Percentiles rank a stretch among this genome's conserved stretches.
phyloP scores from a whole-genome alignment of 768 basidiomycete genomes.

The Suillus occidentalis region DNA sequence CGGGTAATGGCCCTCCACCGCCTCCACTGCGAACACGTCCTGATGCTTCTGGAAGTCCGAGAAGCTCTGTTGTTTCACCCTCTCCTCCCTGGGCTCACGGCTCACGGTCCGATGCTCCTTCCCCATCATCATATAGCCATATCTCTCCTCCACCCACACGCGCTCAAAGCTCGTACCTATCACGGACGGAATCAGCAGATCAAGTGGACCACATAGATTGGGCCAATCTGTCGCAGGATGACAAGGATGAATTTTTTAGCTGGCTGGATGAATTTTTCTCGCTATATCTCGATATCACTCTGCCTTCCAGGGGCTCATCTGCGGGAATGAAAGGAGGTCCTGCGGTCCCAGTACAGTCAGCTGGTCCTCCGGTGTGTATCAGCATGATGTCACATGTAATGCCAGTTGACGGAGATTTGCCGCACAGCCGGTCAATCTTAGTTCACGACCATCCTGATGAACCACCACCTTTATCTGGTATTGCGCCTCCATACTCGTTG shows the following conservation, averaged over 20 bases:
- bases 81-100: constrained; percentile 18
- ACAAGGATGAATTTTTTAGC: constrained; percentile 70
- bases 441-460: not conserved
- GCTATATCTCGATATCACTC: constrained; percentile 35
- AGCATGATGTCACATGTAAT: not conserved
- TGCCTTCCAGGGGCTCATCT: constrained; percentile 15
- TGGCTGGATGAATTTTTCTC: constrained; percentile 86
- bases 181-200: constrained; percentile 9
- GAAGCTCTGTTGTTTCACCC: constrained; percentile 18
- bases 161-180: constrained; percentile 25
- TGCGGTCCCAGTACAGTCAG: not conserved
- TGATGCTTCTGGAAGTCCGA: constrained; percentile 11
- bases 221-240: constrained; percentile 62
- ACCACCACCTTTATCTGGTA: not conserved
- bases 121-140: constrained; percentile 18
- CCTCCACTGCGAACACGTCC: constrained; percentile 34
- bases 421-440: constrained; percentile 1
- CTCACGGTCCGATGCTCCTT: constrained; percentile 15
- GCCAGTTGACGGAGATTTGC: not conserved
- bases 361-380: constrained; percentile 22
- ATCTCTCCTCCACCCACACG: constrained; percentile 29
- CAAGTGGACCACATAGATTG: constrained; percentile 52
- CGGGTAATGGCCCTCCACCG: constrained; percentile 23
- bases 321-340: not conserved
- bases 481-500: not conserved